These are phyloP conservation scores for Blastomyces gilchristii DNA, from an alignment of 2,329 filamentous ascomycete species.

Conservation along the genomic window DNA sequence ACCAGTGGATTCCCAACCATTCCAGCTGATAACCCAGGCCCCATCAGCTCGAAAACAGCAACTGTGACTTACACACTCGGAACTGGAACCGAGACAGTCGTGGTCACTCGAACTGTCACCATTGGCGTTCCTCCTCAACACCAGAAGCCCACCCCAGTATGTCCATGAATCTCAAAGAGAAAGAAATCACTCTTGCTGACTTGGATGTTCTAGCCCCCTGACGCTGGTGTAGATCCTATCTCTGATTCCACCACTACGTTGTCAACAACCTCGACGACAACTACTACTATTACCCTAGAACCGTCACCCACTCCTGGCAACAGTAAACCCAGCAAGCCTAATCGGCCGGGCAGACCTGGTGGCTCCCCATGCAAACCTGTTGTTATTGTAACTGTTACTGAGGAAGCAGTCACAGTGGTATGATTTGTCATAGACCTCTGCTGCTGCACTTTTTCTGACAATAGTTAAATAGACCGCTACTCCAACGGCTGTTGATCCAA, in stretches of 20 bases:
- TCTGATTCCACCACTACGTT: constrained; percentile 21
- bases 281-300: constrained; percentile 18
- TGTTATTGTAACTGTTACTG: constrained; percentile 26
- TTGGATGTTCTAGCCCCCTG: neutral
- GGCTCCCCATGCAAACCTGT: neutral
- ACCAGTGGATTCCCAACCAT: constrained; percentile 6
- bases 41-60: constrained; percentile 17
- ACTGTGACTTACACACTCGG: constrained; percentile 34
- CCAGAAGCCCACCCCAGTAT: neutral
- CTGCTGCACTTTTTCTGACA: constrained; percentile 1
- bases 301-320: constrained; percentile 1
- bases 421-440: neutral
- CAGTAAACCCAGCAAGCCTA: constrained; percentile 6
- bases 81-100: constrained; percentile 25
- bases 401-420: constrained; percentile 27
- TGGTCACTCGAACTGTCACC: constrained; percentile 32
- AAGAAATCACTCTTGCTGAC: neutral
- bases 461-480: constrained; percentile 1
- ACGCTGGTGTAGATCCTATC: neutral
- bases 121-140: constrained; percentile 21
- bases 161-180: neutral
- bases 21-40: neutral
- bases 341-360: neutral
- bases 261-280: constrained; percentile 22
- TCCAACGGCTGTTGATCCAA: neutral